Conservation (phyloP, 805 yeast species). For the Starmera quercuum region DNA sequence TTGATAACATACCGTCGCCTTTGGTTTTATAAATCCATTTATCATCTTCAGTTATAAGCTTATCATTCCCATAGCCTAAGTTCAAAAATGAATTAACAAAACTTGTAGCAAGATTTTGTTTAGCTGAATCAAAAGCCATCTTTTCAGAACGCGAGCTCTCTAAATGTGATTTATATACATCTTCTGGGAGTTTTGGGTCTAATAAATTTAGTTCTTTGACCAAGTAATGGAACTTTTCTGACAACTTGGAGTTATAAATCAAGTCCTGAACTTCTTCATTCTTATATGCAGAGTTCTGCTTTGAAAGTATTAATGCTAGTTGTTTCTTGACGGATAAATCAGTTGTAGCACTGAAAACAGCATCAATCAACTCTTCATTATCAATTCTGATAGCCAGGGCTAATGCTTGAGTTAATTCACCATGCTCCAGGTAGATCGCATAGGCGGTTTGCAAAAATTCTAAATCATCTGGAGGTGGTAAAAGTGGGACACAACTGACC, state of each 20-base stretch:
- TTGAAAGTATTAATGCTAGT: conserved; percentile 80
- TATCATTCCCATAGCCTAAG: conserved; percentile 86
- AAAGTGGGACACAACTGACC: conserved; percentile 92
- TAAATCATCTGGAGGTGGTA: conserved; percentile 91
- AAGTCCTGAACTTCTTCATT: conserved; percentile 74
- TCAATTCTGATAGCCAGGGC: conserved; percentile 85
- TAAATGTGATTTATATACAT: conserved; percentile 83
- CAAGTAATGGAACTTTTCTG: conserved; percentile 73
- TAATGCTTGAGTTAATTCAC: conserved; percentile 83
- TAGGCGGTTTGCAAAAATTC: conserved; percentile 84
- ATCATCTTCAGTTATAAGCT: conserved; percentile 68
- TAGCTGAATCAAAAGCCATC: conserved; percentile 73
- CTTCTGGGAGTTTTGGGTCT: conserved; percentile 92
- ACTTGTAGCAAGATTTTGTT: conserved; percentile 90
- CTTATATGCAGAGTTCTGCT: conserved; percentile 77
- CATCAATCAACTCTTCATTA: conserved; percentile 65
- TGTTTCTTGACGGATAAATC: conserved; percentile 79
- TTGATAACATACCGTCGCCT: conserved; percentile 83
- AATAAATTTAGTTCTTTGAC: conserved; percentile 81
- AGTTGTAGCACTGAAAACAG: conserved; percentile 74
- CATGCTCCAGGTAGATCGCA: conserved; percentile 71
- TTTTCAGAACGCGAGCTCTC: conserved; percentile 61
- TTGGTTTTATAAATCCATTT: conserved; percentile 90
- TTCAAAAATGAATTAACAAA: conserved; percentile 90
- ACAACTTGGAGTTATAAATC: conserved; percentile 69